A percentile compares a stretch with the other conserved stretches of the same genome.
Conservation (phyloP, 495 filamentous ascomycete genomes). For the Hyphodiscus hymeniophilus region DNA sequence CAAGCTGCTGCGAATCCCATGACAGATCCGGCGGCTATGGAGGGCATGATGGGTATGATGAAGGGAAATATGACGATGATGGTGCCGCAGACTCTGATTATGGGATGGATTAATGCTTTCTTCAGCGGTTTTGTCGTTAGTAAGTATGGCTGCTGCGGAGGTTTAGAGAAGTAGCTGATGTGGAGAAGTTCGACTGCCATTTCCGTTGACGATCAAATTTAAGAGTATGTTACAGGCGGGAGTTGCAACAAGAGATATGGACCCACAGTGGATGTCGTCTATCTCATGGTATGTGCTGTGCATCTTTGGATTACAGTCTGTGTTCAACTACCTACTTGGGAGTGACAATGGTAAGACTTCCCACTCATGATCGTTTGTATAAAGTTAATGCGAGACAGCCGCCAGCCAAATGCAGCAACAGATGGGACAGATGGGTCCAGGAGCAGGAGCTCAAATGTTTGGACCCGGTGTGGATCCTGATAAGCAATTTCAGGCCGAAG, state of each 20-base stretch:
- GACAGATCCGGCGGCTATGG: conserved; percentile 96
- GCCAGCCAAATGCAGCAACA: conserved; percentile 93
- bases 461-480: conserved; percentile 91
- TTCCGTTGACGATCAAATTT: conserved; percentile 95
- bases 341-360: conserved; percentile 76
- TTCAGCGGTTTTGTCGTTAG: conserved; percentile 96
- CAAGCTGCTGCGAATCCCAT: conserved; percentile 90
- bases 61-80: conserved; percentile 99
- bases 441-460: conserved; percentile 51
- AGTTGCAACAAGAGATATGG: conserved; percentile 89
- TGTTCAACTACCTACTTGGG: conserved; percentile 96
- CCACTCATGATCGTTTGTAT: neutral
- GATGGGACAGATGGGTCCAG: conserved; percentile 74
- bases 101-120: conserved; percentile 99
- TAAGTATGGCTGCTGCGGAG: conserved; percentile 35
- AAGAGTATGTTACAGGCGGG: conserved; percentile 98
- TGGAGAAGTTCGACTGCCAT: conserved; percentile 84
- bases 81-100: conserved; percentile 95
- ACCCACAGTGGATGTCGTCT: conserved; percentile 95
- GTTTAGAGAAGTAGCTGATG: neutral
- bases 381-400: conserved; percentile 40
- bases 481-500: conserved; percentile 85
- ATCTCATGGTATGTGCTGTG: conserved; percentile 98
- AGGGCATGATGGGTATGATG: conserved; percentile 99
- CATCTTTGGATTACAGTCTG: conserved; percentile 89